A percentile compares a stretch with the other conserved stretches of the same genome.
phyloP scores from a whole-genome alignment of 176 grass and related monocot species.

The Cenchrus fungigraminus region DNA sequence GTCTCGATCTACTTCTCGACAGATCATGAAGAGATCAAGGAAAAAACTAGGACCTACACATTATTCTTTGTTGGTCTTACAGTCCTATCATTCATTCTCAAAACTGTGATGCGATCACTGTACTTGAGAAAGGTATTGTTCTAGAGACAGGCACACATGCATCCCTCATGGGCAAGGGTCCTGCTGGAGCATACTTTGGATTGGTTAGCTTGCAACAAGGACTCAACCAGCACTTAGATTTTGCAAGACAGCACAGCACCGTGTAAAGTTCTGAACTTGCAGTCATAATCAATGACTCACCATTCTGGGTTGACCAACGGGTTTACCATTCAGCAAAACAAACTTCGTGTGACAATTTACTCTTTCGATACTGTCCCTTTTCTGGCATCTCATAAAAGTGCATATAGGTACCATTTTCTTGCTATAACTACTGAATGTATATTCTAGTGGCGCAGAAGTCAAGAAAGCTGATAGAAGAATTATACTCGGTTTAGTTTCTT shows the following conservation, averaged over 20 bases:
- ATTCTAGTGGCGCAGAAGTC: constrained; percentile 11
- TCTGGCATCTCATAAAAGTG: too few species aligned
- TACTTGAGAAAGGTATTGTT: constrained; percentile 72
- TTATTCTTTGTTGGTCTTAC: constrained; percentile 66
- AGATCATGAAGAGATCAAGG: constrained; percentile 74
- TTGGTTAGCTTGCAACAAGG: constrained; percentile 73
- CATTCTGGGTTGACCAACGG: background rate
- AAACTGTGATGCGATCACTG: constrained; percentile 70
- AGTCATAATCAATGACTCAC: background rate
- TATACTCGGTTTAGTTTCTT: too few species aligned
- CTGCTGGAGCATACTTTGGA: constrained; percentile 61
- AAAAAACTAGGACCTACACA: constrained; percentile 65
- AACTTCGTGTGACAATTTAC: too few species aligned
- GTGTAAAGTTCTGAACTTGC: background rate
- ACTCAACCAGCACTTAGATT: constrained; percentile 36
- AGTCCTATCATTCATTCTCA: constrained; percentile 51
- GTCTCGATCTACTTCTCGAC: constrained; percentile 82
- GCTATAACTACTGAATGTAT: constrained; percentile 24
- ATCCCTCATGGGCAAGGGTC: constrained; percentile 78
- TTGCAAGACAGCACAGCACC: background rate
- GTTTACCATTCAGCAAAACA: too few species aligned
- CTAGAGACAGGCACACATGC: constrained; percentile 82
- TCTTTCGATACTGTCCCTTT: too few species aligned
- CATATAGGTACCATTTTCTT: background rate
- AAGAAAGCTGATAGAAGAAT: background rate